Evolutionary conservation across 106 monocot species (phyloP), one percentile per base, ranked within the genome.

Genomic region (Dioscorea dumetorum): DNA sequence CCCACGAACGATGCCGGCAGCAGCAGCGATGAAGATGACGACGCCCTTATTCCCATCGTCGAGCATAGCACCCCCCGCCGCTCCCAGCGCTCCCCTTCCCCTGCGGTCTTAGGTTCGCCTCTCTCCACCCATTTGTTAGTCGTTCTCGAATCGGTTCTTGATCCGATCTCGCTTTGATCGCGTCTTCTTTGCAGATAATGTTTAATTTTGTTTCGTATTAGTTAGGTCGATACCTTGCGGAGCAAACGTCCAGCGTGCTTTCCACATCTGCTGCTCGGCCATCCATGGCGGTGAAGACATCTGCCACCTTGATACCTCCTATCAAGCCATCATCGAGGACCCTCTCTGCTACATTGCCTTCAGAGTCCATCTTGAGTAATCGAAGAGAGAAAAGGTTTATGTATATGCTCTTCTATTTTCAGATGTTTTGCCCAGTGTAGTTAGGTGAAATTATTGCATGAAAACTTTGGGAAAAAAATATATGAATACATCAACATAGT

Each of bases 221-320:
- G 86, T 51, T 87, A 79, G 82, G 82, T 67, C 86, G 79, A 67
- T 77, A 82, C 58, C 82, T 80, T 77, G 65, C 79, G 60, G 87
- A 87, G 48, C 79, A 87, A 77, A 68, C 57, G 31, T 66, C 80
- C 67, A 50, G 71, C 67, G 67, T 80, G 59, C 79, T 63, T 62
- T 58, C 73, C 24, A 50, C 76, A 32, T 64, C 83, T 56, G 33
- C 50, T 12, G 68, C 22, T 48, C 73, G 73, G 62, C 60, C 77
- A 17, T 61, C 80, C 64, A 67, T 62, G 10, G 57, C 31, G 17
- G 67, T 67, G 24, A 83, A 73, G 67, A 74, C 69, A 59, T 24
- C 24, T 41, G 41, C 41, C 67, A 22, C 74, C 20, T n/a, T 75
- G 71, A 72, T 80, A 68, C 80, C 87, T 49, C 71, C 87, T 22